Evolutionary conservation across 2,329 filamentous ascomycete species (phyloP).

Genomic region (Blastomyces gilchristii): DNA sequence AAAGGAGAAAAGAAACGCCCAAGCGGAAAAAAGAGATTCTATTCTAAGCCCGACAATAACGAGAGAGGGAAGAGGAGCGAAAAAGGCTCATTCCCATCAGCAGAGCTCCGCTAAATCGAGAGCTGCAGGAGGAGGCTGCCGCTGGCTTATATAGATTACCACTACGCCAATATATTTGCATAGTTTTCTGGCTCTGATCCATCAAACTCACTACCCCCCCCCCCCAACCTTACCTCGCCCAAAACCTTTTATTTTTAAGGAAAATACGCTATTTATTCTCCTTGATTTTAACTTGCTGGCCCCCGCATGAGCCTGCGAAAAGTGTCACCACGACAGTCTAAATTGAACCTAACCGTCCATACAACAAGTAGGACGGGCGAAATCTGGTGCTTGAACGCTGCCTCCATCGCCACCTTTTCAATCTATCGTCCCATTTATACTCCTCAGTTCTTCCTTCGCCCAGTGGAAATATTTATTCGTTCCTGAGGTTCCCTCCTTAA

Average conservation of each 20-base stretch:
- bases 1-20: background rate
- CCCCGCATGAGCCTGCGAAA: background rate
- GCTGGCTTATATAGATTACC: conserved; percentile 1
- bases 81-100: background rate
- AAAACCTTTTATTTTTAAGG: background rate
- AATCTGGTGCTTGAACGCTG: background rate
- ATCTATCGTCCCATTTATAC: background rate
- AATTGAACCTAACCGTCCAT: background rate
- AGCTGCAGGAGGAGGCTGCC: background rate
- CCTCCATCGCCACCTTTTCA: background rate
- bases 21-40: background rate
- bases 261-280: background rate
- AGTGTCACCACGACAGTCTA: background rate
- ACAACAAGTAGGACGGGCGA: background rate
- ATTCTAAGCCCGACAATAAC: background rate
- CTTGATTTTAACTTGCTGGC: background rate
- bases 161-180: background rate
- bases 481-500: background rate
- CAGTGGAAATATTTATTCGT: background rate
- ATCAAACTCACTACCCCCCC: background rate
- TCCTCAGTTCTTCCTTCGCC: background rate
- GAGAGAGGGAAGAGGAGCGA: background rate
- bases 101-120: background rate
- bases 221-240: background rate
- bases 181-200: background rate